Percentiles rank a stretch among this genome's conserved stretches.
These are phyloP conservation scores for Hordeum marinum DNA, from an alignment of 176 grass and related monocot species.

Conservation along the genomic window DNA sequence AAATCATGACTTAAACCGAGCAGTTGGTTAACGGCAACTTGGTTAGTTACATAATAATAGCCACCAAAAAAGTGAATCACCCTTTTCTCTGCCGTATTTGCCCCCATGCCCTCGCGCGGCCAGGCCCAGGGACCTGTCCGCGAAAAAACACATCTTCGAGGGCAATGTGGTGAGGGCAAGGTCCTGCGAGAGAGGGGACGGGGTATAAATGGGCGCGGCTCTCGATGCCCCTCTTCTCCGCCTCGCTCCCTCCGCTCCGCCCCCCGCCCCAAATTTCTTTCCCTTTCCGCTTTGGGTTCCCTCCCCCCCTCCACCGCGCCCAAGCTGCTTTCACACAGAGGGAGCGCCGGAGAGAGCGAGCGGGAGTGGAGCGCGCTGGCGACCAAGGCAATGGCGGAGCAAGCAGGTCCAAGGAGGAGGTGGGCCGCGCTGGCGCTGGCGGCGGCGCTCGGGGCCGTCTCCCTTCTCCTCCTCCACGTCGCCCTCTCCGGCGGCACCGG, in stretches of 20 bases:
- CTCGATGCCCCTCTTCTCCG: conserved; percentile 14
- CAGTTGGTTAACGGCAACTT: no score
- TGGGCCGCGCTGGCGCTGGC: conserved; percentile 7
- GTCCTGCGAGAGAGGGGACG: not conserved
- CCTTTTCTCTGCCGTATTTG: accelerated
- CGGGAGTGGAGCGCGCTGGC: not conserved
- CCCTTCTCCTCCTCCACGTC: conserved; percentile 8
- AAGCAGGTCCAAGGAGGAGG: conserved; percentile 3
- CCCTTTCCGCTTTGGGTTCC: not conserved
- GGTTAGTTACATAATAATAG: no score
- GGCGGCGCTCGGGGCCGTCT: not conserved
- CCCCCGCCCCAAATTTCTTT: not conserved
- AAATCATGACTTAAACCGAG: no score
- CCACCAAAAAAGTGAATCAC: no score
- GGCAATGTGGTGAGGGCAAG: conserved; percentile 29
- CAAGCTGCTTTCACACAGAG: not conserved
- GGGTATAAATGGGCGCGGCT: conserved; percentile 51
- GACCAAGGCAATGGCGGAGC: conserved; percentile 18
- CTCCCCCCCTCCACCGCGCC: not conserved
- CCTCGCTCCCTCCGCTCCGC: not conserved
- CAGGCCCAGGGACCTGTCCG: accelerated
- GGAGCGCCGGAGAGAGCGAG: not conserved
- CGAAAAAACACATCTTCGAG: accelerated
- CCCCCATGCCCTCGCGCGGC: accelerated
- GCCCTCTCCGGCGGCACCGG: not conserved